Conservation (phyloP, 306 rosid genomes). For the Pyrus betulifolia region DNA sequence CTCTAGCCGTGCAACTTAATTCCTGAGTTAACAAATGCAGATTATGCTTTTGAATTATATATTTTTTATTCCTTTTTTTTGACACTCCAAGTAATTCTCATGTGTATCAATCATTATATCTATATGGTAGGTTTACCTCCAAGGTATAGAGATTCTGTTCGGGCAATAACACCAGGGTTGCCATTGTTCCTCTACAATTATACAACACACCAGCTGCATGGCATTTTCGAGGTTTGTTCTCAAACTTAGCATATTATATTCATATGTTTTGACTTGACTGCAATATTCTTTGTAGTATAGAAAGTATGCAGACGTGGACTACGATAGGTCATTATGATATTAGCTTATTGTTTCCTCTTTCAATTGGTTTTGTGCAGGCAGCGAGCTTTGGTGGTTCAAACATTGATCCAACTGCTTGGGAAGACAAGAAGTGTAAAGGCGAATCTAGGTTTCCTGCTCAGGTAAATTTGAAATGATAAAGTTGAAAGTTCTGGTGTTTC, state of each 20-base stretch:
- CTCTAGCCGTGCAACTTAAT: background rate
- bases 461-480: conserved; percentile 35
- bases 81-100: background rate
- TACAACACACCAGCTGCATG: conserved; percentile 94
- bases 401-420: conserved; percentile 99
- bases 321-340: background rate
- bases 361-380: conserved; percentile 50
- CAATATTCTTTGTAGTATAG: background rate
- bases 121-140: conserved; percentile 79
- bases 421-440: conserved; percentile 97
- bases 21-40: background rate
- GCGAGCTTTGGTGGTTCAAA: conserved; percentile 96
- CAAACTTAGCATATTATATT: background rate
- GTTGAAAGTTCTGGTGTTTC: background rate
- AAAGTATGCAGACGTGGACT: background rate
- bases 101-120: conserved; percentile 14
- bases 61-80: background rate
- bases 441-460: conserved; percentile 98
- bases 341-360: background rate
- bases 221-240: conserved; percentile 78
- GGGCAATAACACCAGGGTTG: conserved; percentile 90
- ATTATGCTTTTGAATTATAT: background rate
- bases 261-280: background rate
- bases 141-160: conserved; percentile 89
- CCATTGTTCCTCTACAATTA: conserved; percentile 93